Conservation (phyloP, 257 asterid species). For the Ballota nigra region DNA sequence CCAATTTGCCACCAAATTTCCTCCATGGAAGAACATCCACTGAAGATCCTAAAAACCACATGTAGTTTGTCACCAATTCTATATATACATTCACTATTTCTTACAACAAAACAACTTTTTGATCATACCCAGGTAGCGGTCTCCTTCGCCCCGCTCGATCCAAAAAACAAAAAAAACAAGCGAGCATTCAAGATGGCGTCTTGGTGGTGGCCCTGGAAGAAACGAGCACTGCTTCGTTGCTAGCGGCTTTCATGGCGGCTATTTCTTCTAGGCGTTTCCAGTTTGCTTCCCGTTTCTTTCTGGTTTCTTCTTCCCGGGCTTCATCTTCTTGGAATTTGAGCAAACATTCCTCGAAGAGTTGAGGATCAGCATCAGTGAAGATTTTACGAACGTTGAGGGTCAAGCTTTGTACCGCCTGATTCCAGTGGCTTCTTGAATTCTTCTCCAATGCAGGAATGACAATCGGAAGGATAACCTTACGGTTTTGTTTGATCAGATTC, state of each 20-base stretch:
- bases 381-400: conserved; percentile 87
- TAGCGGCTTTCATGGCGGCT: conserved; percentile 54
- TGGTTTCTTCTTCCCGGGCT: conserved; percentile 49
- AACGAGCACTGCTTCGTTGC: conserved; percentile 57
- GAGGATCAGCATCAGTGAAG: conserved; percentile 67
- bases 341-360: conserved; percentile 74
- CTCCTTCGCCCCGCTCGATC: not conserved
- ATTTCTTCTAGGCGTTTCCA: conserved; percentile 81
- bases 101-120: conserved; percentile 16
- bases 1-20: too few species aligned
- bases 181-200: not conserved
- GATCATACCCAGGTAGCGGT: not conserved
- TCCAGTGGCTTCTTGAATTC: conserved; percentile 82
- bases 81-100: conserved; percentile 38
- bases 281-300: conserved; percentile 55
- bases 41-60: conserved; percentile 22
- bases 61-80: conserved; percentile 31
- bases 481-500: conserved; percentile 83
- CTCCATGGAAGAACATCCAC: not conserved
- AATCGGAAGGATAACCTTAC: conserved; percentile 69
- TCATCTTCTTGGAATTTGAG: conserved; percentile 73
- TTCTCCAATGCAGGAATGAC: conserved; percentile 74
- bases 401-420: conserved; percentile 81
- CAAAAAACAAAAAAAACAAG: not conserved
- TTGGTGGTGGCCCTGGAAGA: conserved; percentile 32